phyloP scores from a whole-genome alignment of 768 basidiomycete genomes.

The Lyophyllum decastes region DNA sequence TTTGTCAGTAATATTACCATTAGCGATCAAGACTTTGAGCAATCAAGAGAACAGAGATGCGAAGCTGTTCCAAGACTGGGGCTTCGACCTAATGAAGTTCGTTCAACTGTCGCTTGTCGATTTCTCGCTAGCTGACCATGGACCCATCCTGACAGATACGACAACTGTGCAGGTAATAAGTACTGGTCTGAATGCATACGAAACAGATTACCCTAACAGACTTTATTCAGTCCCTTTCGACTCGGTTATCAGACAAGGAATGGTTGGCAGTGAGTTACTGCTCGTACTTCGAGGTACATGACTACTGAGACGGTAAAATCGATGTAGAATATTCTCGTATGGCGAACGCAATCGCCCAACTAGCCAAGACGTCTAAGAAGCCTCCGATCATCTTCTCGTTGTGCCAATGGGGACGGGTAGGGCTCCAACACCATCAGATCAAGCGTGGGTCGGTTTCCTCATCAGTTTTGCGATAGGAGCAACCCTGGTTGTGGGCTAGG shows the following conservation, averaged over 20 bases:
- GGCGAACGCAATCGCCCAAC: constrained; percentile 56
- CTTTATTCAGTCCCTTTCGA: constrained; percentile 52
- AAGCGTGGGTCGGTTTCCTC: neutral
- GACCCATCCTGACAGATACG: constrained; percentile 34
- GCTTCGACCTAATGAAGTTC: constrained; percentile 69
- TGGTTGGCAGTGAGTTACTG: constrained; percentile 48
- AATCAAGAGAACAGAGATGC: constrained; percentile 41
- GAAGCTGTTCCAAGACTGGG: constrained; percentile 62
- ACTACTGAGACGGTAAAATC: neutral
- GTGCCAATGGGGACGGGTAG: constrained; percentile 69
- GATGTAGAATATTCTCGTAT: constrained; percentile 50
- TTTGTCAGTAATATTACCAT: neutral
- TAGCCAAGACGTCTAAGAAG: constrained; percentile 45
- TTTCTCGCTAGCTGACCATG: neutral
- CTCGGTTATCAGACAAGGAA: constrained; percentile 54
- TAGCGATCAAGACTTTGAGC: neutral
- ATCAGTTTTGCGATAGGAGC: constrained; percentile 35
- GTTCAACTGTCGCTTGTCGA: constrained; percentile 6
- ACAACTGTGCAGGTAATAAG: constrained; percentile 52
- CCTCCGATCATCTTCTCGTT: constrained; percentile 59
- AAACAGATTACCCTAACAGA: neutral
- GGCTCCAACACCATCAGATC: constrained; percentile 7
- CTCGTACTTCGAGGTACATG: neutral
- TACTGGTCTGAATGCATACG: neutral
- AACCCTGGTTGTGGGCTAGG: constrained; percentile 50